Percentiles rank a stretch among this genome's conserved stretches.
Conservation (phyloP, 2,329 filamentous ascomycete species). For the Alternaria conjuncta region DNA sequence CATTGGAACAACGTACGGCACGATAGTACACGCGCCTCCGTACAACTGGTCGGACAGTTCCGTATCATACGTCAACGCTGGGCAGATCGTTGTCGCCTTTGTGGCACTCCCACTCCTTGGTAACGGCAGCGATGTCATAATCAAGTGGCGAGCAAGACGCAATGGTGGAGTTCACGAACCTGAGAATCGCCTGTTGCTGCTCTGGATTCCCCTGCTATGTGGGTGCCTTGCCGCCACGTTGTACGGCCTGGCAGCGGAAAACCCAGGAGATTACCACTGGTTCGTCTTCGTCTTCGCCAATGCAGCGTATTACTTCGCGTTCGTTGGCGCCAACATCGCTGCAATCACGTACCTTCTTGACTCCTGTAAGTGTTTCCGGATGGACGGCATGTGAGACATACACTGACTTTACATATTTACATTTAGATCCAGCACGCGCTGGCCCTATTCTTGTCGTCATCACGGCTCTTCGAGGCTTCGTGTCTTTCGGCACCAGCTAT, state of each 20-base stretch:
- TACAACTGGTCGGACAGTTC: conserved; percentile 26
- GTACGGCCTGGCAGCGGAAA: conserved; percentile 32
- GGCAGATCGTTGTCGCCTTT: conserved; percentile 42
- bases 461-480: conserved; percentile 55
- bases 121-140: conserved; percentile 40
- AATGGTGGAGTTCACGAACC: conserved; percentile 48
- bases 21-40: conserved; percentile 19
- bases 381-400: neutral
- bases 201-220: conserved; percentile 48
- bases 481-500: conserved; percentile 54
- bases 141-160: conserved; percentile 42
- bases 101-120: conserved; percentile 33
- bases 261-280: conserved; percentile 48
- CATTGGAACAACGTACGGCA: conserved; percentile 30
- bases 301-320: conserved; percentile 45
- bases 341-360: conserved; percentile 56
- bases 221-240: conserved; percentile 29
- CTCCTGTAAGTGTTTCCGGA: conserved; percentile 29
- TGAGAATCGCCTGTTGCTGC: conserved; percentile 49
- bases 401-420: neutral
- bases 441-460: conserved; percentile 55
- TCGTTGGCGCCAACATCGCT: conserved; percentile 54
- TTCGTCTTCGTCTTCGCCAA: conserved; percentile 42
- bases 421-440: conserved; percentile 46
- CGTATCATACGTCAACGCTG: conserved; percentile 26